Conservation (phyloP, 345 rosid genomes). For the Geranium brycei region DNA sequence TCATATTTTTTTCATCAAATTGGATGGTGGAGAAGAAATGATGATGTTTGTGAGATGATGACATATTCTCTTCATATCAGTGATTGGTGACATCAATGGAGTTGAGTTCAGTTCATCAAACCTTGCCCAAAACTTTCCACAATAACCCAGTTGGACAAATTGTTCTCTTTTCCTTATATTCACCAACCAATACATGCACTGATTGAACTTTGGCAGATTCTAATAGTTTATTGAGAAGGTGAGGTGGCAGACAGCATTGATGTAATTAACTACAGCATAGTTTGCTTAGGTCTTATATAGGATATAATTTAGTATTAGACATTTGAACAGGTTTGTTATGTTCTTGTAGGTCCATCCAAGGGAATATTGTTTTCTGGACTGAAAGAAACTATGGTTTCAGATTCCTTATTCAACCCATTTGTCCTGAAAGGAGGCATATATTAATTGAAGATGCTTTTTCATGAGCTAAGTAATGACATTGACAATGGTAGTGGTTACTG, state of each 20-base stretch:
- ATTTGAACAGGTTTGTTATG: no score
- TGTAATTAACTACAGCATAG: neutral
- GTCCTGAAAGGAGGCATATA: no score
- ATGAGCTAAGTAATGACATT: no score
- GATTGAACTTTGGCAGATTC: neutral
- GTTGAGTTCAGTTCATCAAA: neutral
- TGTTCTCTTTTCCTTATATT: neutral
- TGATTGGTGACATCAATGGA: neutral
- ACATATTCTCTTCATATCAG: neutral
- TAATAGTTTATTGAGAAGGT: neutral
- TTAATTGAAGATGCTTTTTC: no score
- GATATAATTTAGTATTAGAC: no score
- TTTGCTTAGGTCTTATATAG: no score
- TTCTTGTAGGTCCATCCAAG: no score
- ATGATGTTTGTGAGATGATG: no score
- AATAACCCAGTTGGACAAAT: neutral
- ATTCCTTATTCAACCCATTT: neutral
- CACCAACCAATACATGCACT: neutral
- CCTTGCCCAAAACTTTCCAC: no score
- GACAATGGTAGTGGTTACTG: no score
- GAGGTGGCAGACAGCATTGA: neutral
- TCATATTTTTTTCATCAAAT: neutral
- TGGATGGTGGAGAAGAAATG: neutral
- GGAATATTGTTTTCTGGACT: no score
- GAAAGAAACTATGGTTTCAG: neutral